These are phyloP conservation scores for Geotrichum klebahnii DNA, from an alignment of 1,139 yeast species.

Conservation along the genomic window DNA sequence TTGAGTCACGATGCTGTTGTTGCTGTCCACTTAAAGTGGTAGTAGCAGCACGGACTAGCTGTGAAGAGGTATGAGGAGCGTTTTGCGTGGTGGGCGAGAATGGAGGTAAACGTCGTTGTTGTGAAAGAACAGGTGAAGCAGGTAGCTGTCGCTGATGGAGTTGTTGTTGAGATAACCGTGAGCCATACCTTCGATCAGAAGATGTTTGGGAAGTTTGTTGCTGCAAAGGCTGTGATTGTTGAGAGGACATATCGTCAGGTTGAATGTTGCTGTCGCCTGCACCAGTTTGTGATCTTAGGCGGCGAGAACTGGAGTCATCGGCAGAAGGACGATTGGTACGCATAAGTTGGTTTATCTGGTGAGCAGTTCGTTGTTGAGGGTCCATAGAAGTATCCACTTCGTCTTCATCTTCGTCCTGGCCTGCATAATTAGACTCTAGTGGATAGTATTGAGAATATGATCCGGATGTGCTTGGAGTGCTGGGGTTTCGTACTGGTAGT, in stretches of 20 bases:
- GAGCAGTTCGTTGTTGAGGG: background rate
- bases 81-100: constrained; percentile 8
- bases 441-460: constrained; percentile 7
- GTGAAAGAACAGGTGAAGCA: constrained; percentile 4
- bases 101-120: constrained; percentile 14
- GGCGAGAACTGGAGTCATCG: constrained; percentile 1
- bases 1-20: background rate
- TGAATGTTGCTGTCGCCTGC: constrained; percentile 1
- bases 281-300: background rate
- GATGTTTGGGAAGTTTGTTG: constrained; percentile 8
- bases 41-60: constrained; percentile 2
- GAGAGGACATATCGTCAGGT: constrained; percentile 2
- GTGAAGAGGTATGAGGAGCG: background rate
- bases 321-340: background rate
- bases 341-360: constrained; percentile 3
- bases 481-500: background rate
- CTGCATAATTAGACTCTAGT: background rate
- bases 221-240: background rate
- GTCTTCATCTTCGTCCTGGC: constrained; percentile 9
- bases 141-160: constrained; percentile 9
- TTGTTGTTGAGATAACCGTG: constrained; percentile 1
- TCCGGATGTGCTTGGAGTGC: background rate
- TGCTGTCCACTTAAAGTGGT: background rate
- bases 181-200: constrained; percentile 9
- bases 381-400: constrained; percentile 1